Evolutionary conservation across 495 filamentous ascomycete genomes (phyloP).

Genomic region (Neurospora sp.): DNA sequence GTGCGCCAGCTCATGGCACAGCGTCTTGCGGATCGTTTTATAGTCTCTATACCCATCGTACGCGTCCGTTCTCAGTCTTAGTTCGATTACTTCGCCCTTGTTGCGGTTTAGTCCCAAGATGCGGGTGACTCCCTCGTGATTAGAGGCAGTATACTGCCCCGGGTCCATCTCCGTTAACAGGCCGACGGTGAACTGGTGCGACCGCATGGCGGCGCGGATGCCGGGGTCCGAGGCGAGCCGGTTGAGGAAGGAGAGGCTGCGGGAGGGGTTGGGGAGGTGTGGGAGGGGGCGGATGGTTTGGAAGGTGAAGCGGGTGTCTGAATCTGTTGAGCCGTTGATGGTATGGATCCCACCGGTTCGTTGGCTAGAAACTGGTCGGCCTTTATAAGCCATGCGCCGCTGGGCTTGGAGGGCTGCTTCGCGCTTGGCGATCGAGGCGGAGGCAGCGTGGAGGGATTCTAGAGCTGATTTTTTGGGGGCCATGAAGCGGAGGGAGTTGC

Average conservation of each 20-base stretch:
- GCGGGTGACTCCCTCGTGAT: constrained; percentile 55
- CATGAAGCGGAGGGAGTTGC: constrained; percentile 54
- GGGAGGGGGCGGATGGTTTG: constrained; percentile 56
- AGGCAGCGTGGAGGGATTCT: constrained; percentile 32
- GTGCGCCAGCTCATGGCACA: constrained; percentile 93
- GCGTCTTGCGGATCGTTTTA: constrained; percentile 75
- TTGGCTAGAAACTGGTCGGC: constrained; percentile 15
- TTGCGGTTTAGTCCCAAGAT: constrained; percentile 87
- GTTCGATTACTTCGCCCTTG: constrained; percentile 80
- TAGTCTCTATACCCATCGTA: constrained; percentile 94
- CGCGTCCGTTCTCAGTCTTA: constrained; percentile 81
- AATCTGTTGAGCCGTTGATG: constrained; percentile 13
- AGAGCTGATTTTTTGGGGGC: constrained; percentile 48
- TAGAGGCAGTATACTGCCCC: constrained; percentile 55
- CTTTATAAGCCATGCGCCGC: constrained; percentile 1
- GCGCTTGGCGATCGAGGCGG: constrained; percentile 29
- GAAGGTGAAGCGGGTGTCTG: constrained; percentile 68
- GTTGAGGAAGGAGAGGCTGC: constrained; percentile 61
- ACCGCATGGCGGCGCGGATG: constrained; percentile 70
- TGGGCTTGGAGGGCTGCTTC: constrained; percentile 25
- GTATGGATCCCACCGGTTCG: constrained; percentile 21
- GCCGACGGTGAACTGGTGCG: constrained; percentile 77
- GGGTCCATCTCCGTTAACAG: constrained; percentile 95
- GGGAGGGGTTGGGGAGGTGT: constrained; percentile 65
- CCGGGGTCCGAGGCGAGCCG: constrained; percentile 75